These are phyloP conservation scores for Fusarium begoniae DNA, from an alignment of 2,329 filamentous ascomycete genomes.

Conservation along the genomic window DNA sequence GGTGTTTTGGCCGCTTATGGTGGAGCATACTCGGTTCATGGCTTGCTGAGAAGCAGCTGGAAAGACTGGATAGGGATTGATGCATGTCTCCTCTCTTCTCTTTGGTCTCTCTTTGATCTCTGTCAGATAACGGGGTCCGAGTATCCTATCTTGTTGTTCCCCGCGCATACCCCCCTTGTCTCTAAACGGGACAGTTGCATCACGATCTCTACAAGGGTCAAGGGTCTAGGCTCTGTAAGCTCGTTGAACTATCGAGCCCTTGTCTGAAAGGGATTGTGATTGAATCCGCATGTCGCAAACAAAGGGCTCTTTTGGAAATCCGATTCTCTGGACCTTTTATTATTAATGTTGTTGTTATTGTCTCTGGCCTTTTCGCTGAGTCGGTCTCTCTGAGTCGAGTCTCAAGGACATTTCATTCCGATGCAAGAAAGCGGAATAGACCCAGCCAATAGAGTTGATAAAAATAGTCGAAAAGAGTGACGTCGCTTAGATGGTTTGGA, in stretches of 20 bases:
- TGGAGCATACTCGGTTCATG: neutral
- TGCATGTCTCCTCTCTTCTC: neutral
- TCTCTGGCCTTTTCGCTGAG: neutral
- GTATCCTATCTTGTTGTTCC: neutral
- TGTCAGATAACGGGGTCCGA: neutral
- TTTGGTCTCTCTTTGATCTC: neutral
- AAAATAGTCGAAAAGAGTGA: neutral
- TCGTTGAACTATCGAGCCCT: neutral
- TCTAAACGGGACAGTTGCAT: conserved; percentile 1
- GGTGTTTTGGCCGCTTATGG: neutral
- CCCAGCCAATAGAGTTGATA: neutral
- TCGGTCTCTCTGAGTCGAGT: neutral
- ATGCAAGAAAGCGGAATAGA: neutral
- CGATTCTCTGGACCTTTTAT: neutral
- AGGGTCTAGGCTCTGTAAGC: neutral
- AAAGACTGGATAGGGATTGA: neutral
- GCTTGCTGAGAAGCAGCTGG: conserved; percentile 9
- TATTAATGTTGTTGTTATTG: neutral
- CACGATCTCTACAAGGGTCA: conserved; percentile 15
- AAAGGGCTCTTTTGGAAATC: neutral
- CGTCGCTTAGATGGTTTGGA: conserved; percentile 1
- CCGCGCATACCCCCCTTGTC: neutral
- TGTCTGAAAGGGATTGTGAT: neutral
- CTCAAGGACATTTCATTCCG: neutral
- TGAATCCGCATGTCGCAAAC: neutral